Evolutionary conservation across 2,329 filamentous ascomycete genomes (phyloP), one percentile per base, ranked within the genome.

Genomic region (Cercospora sp.): DNA sequence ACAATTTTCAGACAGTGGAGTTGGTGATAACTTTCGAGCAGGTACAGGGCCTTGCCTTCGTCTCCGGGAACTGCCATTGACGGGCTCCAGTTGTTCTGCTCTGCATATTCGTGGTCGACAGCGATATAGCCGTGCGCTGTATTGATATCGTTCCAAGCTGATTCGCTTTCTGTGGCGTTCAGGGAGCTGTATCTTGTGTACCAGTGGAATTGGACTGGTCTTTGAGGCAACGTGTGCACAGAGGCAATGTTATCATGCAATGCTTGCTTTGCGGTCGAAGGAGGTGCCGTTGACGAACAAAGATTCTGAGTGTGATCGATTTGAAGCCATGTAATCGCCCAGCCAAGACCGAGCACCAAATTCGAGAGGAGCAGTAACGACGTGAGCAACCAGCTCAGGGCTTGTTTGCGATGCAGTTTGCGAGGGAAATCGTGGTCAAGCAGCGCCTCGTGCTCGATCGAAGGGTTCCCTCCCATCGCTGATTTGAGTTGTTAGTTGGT

Each of bases 1-100:
- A 67, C 65, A 34, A 69, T 69, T 30, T 65, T 69, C 34, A 71
- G 45, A 57, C 70, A 71, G 51, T 71, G 70, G 16, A 71, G 63
- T 32, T 67, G 63, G 59, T 71, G 70, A 13, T 71, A 70, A 13
- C 61, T 59, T 58, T 71, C 70, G n/a, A 71, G 61, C 3, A 68
- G 53, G 60, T 71, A 71, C 2, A 71, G 61, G 10, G 51, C 62
- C 45, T 67, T 61, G n/a, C 45, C 53, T 37, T 58, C 16, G 37
- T 63, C 26, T 5, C 59, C 53, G 5, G 68, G 68, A 12, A 67
- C 57, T 16, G 67, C 30, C 61, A 71, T 70, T 3, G 68, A 68
- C 18, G 67, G 43, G 3, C 30, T 58, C 63, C 66, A 70, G 13
- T 67, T 37, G 21, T 67, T 51, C 9, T 60, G 34, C 4, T 40